These are phyloP conservation scores for Backusella tuberculispora DNA, from an alignment of 192 early-diverging fungal genomes.

Conservation along the genomic window DNA sequence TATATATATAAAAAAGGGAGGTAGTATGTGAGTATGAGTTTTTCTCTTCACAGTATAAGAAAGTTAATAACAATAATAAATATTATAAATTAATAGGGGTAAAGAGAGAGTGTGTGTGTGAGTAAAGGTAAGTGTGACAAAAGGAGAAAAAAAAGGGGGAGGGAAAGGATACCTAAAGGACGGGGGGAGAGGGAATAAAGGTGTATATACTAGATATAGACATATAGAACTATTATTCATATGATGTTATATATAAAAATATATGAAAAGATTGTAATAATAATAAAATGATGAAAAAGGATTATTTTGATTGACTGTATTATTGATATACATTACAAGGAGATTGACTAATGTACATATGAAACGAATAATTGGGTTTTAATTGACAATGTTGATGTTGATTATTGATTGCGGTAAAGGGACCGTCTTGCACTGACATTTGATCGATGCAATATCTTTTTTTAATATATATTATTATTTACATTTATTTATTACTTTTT, in stretches of 20 bases:
- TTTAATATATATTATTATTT: neutral
- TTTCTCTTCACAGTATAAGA: too few species aligned
- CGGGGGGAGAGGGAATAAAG: neutral
- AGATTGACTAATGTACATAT: conserved; percentile 78
- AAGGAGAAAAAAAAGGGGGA: neutral
- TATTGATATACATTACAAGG: conserved; percentile 58
- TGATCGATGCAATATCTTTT: conserved; percentile 9
- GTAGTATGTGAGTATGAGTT: neutral
- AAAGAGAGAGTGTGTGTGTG: too few species aligned
- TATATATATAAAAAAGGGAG: neutral
- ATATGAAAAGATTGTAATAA: too few species aligned
- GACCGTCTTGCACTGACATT: neutral
- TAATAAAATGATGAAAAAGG: too few species aligned
- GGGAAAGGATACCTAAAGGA: neutral
- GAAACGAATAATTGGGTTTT: conserved; percentile 51
- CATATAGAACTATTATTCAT: neutral
- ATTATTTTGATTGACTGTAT: conserved; percentile 6
- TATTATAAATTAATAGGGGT: too few species aligned
- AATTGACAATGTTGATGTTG: neutral
- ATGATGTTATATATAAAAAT: too few species aligned
- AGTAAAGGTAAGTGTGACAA: too few species aligned
- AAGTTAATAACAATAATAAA: too few species aligned
- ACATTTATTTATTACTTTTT: neutral
- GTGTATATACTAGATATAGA: neutral
- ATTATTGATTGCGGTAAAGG: conserved; percentile 13